Evolutionary conservation across 2,329 filamentous ascomycete species (phyloP).

Genomic region (Calonectria henricotiae): DNA sequence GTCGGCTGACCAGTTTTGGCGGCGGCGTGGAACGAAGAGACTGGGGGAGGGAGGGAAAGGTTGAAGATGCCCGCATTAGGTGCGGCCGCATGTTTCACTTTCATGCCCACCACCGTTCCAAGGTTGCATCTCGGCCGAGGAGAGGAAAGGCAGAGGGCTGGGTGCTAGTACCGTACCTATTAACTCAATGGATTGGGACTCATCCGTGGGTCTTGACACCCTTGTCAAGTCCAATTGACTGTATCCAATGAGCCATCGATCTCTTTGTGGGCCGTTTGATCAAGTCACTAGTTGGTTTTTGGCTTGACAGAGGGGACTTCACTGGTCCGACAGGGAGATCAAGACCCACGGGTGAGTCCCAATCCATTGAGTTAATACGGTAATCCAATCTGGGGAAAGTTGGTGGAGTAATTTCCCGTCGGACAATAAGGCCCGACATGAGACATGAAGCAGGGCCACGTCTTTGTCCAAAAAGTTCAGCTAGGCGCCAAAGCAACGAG

Average conservation of each 20-base stretch:
- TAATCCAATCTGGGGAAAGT: conserved; percentile 20
- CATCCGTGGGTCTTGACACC: no score
- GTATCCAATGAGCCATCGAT: no score
- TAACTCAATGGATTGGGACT: no score
- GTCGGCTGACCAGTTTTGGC: conserved; percentile 10
- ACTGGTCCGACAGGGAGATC: no score
- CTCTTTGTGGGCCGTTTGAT: no score
- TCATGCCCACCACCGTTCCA: background rate
- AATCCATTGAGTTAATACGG: no score
- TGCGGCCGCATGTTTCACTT: conserved; percentile 27
- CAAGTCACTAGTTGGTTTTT: no score
- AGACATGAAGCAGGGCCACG: conserved; percentile 26
- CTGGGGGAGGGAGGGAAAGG: background rate
- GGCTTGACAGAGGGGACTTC: no score
- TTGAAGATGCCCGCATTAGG: conserved; percentile 8
- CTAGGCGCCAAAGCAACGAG: conserved; percentile 21
- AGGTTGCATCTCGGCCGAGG: conserved; percentile 25
- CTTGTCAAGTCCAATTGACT: no score
- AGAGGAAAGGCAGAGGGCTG: conserved; percentile 24
- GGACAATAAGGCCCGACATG: conserved; percentile 10
- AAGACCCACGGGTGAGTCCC: no score
- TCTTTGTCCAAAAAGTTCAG: conserved; percentile 23
- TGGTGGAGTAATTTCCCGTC: conserved; percentile 28
- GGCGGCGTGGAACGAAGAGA: background rate
- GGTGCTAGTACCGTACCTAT: background rate